Evolutionary conservation across 78 protist genomes (phyloP), one percentile per base, ranked within the genome.

Genomic region (Tieghemostelium lacteum): DNA sequence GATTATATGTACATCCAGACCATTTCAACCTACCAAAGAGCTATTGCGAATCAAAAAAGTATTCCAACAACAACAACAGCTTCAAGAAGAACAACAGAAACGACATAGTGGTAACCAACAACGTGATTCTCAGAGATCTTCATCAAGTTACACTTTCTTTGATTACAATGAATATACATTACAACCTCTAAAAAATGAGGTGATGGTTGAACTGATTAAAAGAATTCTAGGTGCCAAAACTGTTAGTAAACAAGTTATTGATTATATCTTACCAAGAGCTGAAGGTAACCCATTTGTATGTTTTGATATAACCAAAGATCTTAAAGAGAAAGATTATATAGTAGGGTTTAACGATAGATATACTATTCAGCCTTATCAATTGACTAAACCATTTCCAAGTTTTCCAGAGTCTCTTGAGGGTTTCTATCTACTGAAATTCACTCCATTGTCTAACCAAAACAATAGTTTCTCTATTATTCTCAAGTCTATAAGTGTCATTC

Each of bases 271-370:
- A 5, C 1, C 14, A n/a, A 63, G 57, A 37, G 63, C 64, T 14
- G 88, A 77, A 39, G 88, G 88, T 28, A 77, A 77, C 37, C 88
- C 88, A 37, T 65, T 24, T 24, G 67, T 77, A 16, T 77, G 88
- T 77, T 28, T 65, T 17, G 75, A 77, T 19, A 34, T 57, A 37
- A 66, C 67, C 0, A 65, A 37, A 45, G 19, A n/a, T 26, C 24
- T 61, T 14, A 34, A 39, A 26, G 73, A 66, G 0, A n/a, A 60
- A 17, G 75, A 65, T 17, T 77, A 54, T 58, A 20, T 77, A 4
- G 7, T 36, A 2, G 14, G 45, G 1, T 16, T 3, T 39, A n/a
- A 77, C 1, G 39, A 54, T 0, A 70, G 28, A 4, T 65, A 40
- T 29, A 54, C 36, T 54, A 31, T 77, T 28, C 88, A 77, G 14